Conservation (phyloP, 2,329 filamentous ascomycete species). For the Beauveria medogensis region DNA sequence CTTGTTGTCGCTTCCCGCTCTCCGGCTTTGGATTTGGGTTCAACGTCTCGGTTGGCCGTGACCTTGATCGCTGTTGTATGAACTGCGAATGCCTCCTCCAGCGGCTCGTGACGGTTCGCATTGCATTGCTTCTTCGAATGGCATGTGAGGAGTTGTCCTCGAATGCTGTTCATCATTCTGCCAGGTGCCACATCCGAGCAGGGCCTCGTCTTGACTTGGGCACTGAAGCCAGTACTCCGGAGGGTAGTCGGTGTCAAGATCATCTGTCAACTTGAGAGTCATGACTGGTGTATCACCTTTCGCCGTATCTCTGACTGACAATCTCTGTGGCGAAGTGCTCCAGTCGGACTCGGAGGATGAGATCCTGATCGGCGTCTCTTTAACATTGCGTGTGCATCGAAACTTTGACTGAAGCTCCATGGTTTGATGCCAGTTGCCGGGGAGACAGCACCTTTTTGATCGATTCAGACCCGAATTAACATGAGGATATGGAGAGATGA, state of each 20-base stretch:
- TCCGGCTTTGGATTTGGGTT: neutral
- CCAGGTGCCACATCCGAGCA: slow-evolving; percentile 3
- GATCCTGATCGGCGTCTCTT: neutral
- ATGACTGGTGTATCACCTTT: neutral
- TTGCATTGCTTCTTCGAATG: neutral
- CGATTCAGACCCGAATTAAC: no score
- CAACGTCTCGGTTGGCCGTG: neutral
- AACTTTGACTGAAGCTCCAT: neutral
- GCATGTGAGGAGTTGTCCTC: neutral
- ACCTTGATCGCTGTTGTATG: neutral
- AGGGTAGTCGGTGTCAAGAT: no score
- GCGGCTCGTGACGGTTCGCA: neutral
- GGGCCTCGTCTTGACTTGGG: neutral
- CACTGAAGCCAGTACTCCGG: neutral
- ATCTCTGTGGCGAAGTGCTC: neutral
- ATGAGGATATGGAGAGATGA: neutral
- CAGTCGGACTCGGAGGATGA: neutral
- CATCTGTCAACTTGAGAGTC: neutral
- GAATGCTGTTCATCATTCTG: neutral
- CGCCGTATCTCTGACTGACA: neutral
- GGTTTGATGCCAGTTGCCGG: neutral
- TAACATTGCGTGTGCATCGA: neutral
- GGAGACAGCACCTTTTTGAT: neutral
- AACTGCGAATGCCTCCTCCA: neutral
- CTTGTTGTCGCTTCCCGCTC: neutral